These are phyloP conservation scores for Clathrus columnatus DNA, from an alignment of 768 basidiomycete species.

Conservation along the genomic window DNA sequence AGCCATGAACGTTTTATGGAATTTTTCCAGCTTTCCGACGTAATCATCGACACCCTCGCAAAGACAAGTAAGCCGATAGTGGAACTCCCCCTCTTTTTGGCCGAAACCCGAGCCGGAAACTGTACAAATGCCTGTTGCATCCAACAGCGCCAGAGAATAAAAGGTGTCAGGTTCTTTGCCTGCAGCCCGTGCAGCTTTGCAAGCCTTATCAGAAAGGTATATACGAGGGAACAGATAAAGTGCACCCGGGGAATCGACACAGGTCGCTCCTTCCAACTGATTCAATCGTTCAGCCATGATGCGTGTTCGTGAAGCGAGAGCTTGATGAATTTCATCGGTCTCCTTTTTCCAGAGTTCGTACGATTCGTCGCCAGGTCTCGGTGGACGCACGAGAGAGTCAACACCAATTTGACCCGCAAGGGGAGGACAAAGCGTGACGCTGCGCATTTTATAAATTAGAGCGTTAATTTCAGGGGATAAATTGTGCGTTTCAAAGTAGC, in stretches of 20 bases:
- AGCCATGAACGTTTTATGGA: conserved; percentile 53
- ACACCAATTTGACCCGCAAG: conserved; percentile 89
- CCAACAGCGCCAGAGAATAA: conserved; percentile 77
- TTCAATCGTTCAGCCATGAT: conserved; percentile 77
- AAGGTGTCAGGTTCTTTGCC: conserved; percentile 84
- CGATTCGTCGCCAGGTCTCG: conserved; percentile 62
- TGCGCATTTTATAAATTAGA: conserved; percentile 94
- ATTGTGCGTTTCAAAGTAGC: conserved; percentile 92
- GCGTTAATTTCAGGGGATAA: conserved; percentile 68
- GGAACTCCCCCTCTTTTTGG: conserved; percentile 82
- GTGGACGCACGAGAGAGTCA: conserved; percentile 89
- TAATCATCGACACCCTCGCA: conserved; percentile 94
- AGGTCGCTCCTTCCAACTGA: conserved; percentile 76
- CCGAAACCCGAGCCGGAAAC: conserved; percentile 94
- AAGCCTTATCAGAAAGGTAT: conserved; percentile 59
- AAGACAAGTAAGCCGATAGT: conserved; percentile 88
- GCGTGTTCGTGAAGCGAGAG: conserved; percentile 58
- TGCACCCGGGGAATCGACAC: conserved; percentile 84
- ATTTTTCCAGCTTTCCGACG: conserved; percentile 70
- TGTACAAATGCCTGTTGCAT: conserved; percentile 87
- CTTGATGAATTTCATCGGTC: conserved; percentile 69
- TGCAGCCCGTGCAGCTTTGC: conserved; percentile 57
- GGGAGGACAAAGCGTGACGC: conserved; percentile 83
- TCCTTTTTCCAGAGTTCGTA: conserved; percentile 78
- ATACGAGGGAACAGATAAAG: conserved; percentile 90